A percentile compares a stretch with the other conserved stretches of the same genome.
These are phyloP conservation scores for Elsinoe necatrix DNA, from an alignment of 2,329 filamentous ascomycete genomes.

Conservation along the genomic window DNA sequence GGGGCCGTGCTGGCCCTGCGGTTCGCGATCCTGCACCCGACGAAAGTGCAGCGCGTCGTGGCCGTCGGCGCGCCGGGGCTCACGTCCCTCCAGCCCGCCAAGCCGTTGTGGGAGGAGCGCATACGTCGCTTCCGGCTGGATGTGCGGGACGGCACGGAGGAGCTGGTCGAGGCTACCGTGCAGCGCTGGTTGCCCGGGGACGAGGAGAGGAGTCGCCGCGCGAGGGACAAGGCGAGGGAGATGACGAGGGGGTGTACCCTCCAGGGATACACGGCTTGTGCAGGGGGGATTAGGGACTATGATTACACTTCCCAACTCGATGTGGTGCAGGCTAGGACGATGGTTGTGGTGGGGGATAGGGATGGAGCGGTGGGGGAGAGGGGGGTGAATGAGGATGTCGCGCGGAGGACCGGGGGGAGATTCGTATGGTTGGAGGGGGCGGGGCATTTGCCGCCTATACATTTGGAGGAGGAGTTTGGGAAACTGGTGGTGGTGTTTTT, in stretches of 20 bases:
- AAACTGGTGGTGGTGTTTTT: slow-evolving; percentile 22
- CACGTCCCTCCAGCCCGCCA: slow-evolving; percentile 18
- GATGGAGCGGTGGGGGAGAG: slow-evolving; percentile 20
- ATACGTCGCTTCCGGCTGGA: slow-evolving; percentile 22
- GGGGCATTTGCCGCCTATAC: slow-evolving; percentile 27
- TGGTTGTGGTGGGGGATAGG: slow-evolving; percentile 23
- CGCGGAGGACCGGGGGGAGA: slow-evolving; percentile 19
- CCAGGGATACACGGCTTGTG: slow-evolving; percentile 23
- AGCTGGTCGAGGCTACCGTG: slow-evolving; percentile 21
- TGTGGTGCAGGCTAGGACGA: slow-evolving; percentile 17
- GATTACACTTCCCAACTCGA: slow-evolving; percentile 22
- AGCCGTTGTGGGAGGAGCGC: slow-evolving; percentile 23
- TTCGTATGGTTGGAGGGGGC: slow-evolving; percentile 23
- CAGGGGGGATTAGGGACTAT: slow-evolving; percentile 25
- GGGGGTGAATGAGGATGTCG: slow-evolving; percentile 21
- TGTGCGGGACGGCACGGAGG: slow-evolving; percentile 15
- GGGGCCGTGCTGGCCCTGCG: slow-evolving; percentile 24
- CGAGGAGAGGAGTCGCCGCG: slow-evolving; percentile 18
- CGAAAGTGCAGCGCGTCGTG: slow-evolving; percentile 21
- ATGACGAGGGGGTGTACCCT: slow-evolving; percentile 22
- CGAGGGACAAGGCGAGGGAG: slow-evolving; percentile 19
- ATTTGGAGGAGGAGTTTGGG: slow-evolving; percentile 23
- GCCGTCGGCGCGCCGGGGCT: slow-evolving; percentile 25
- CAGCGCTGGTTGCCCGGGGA: slow-evolving; percentile 24
- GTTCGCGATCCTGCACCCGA: slow-evolving; percentile 24